Conservation (phyloP, 345 rosid genomes). For the Carallia pectinifolia region DNA sequence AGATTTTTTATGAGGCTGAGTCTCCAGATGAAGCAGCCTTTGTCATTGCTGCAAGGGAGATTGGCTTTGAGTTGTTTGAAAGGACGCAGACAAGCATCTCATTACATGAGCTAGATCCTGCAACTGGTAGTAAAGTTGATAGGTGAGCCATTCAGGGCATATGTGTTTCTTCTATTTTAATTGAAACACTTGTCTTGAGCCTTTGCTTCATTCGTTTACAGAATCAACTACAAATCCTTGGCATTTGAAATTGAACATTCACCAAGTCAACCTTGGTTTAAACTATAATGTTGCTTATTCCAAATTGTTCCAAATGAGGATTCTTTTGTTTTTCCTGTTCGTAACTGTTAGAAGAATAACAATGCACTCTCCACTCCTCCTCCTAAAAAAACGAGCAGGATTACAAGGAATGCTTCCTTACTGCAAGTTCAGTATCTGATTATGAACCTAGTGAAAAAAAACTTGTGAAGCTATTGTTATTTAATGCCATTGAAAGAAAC, state of each 20-base stretch:
- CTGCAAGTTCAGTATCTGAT: neutral
- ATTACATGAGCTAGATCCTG: conserved; percentile 55
- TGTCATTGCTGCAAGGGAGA: conserved; percentile 75
- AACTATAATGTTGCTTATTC: neutral
- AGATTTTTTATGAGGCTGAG: conserved; percentile 76
- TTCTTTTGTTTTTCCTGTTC: too few species aligned
- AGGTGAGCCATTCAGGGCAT: conserved; percentile 37
- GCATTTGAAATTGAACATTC: neutral
- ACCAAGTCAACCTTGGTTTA: neutral
- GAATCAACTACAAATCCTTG: neutral
- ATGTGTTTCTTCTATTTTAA: neutral
- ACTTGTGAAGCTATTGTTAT: too few species aligned
- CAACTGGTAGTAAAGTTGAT: conserved; percentile 30
- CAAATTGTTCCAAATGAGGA: neutral
- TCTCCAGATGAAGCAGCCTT: conserved; percentile 89
- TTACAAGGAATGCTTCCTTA: neutral
- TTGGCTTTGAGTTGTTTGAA: conserved; percentile 68
- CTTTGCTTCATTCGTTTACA: conserved; percentile 1
- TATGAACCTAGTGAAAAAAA: neutral
- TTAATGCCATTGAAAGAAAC: too few species aligned
- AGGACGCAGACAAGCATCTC: conserved; percentile 60
- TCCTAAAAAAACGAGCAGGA: neutral
- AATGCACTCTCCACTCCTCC: neutral
- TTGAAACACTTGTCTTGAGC: neutral
- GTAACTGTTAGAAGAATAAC: too few species aligned